Percentiles rank a stretch among this genome's conserved stretches.
phyloP scores from a whole-genome alignment of 208 protist species.

The Wallacemonas sp. region DNA sequence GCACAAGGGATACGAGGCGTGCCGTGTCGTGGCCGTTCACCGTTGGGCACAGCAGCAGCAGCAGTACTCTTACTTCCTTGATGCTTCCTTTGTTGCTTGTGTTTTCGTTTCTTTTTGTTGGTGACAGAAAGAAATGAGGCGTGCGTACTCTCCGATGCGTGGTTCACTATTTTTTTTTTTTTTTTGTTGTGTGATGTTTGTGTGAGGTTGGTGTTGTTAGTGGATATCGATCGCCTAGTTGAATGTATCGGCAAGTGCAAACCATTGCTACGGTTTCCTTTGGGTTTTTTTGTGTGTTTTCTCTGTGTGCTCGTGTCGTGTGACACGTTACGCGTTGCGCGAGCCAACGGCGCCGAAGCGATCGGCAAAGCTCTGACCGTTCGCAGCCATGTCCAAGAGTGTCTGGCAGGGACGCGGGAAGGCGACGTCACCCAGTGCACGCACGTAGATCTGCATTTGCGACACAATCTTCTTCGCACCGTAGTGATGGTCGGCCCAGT shows the following conservation, averaged over 20 bases:
- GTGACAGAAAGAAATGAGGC: neutral
- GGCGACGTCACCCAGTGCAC: constrained; percentile 25
- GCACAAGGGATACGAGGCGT: neutral
- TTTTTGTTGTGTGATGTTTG: neutral
- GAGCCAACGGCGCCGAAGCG: neutral
- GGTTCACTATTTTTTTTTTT: neutral
- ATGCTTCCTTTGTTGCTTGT: no score
- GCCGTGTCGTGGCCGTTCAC: no score
- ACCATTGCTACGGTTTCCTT: no score
- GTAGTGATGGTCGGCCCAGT: constrained; percentile 68
- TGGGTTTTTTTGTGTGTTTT: constrained; percentile 17
- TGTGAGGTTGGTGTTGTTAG: constrained; percentile 18
- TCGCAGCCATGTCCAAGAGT: constrained; percentile 48
- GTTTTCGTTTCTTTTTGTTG: no score
- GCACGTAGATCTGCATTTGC: constrained; percentile 66
- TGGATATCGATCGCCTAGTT: no score
- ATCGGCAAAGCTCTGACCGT: constrained; percentile 51
- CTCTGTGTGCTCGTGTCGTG: neutral
- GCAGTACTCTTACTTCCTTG: no score
- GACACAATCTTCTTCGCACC: constrained; percentile 59
- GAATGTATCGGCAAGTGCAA: no score
- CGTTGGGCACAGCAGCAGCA: no score
- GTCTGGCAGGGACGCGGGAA: constrained; percentile 62
- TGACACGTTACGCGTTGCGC: neutral
- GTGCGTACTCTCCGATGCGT: neutral